A percentile compares a stretch with the other conserved stretches of the same genome.
phyloP scores from a whole-genome alignment of 2,329 filamentous ascomycete genomes.

The Aspergillus hiratsukae region DNA sequence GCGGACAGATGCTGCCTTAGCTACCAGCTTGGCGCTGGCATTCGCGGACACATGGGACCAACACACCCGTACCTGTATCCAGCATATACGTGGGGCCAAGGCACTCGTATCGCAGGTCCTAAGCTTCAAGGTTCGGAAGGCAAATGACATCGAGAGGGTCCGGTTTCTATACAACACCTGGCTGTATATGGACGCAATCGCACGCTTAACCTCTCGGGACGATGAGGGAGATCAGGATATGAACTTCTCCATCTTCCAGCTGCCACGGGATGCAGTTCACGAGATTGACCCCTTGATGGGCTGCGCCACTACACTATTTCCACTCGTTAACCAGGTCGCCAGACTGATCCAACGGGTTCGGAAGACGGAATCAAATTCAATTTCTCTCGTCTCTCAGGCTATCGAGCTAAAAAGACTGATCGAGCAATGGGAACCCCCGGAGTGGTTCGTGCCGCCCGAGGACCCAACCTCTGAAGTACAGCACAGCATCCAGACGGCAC shows the following conservation, averaged over 20 bases:
- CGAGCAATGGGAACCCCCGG: slow-evolving; percentile 58
- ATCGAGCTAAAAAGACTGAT: slow-evolving; percentile 58
- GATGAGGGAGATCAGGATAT: slow-evolving; percentile 51
- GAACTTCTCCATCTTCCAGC: slow-evolving; percentile 34
- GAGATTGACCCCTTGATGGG: slow-evolving; percentile 69
- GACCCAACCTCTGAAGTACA: slow-evolving; percentile 59
- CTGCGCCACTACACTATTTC: slow-evolving; percentile 63
- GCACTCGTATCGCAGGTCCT: slow-evolving; percentile 59
- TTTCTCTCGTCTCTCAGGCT: slow-evolving; percentile 58
- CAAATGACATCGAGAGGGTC: slow-evolving; percentile 50
- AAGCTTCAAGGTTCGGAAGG: slow-evolving; percentile 37
- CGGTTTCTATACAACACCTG: slow-evolving; percentile 67
- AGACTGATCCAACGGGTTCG: slow-evolving; percentile 62
- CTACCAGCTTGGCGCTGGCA: slow-evolving; percentile 64
- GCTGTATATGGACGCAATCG: slow-evolving; percentile 71
- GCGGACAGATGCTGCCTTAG: slow-evolving; percentile 60
- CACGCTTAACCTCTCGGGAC: slow-evolving; percentile 60
- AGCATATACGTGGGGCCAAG: slow-evolving; percentile 65
- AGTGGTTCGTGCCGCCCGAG: slow-evolving; percentile 57
- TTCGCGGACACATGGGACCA: slow-evolving; percentile 70
- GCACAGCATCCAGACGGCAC: slow-evolving; percentile 62
- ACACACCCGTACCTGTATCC: slow-evolving; percentile 63
- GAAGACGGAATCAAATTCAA: slow-evolving; percentile 51
- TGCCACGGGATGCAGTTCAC: slow-evolving; percentile 44
- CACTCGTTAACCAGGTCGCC: slow-evolving; percentile 62